Evolutionary conservation across 495 filamentous ascomycete species (phyloP).

Genomic region (Aspergillus mulundensis): DNA sequence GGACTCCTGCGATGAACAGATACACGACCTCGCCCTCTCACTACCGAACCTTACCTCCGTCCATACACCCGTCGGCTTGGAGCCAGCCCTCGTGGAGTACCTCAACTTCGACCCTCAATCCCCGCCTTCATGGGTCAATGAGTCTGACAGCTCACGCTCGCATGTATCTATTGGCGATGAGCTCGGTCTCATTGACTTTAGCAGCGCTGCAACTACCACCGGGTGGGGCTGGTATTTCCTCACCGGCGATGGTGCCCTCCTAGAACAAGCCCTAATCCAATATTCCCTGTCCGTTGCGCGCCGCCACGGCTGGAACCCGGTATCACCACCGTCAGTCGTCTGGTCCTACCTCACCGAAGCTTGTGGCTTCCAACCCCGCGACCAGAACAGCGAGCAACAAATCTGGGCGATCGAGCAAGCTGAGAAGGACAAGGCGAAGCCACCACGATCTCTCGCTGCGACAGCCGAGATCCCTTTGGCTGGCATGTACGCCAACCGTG

Average conservation of each 20-base stretch:
- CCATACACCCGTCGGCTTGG: conserved; percentile 67
- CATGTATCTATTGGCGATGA: conserved; percentile 82
- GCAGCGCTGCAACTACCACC: conserved; percentile 66
- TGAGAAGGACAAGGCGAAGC: conserved; percentile 56
- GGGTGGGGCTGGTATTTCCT: conserved; percentile 99
- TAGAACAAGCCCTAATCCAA: conserved; percentile 89
- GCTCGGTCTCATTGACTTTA: conserved; percentile 81
- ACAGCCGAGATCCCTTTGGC: conserved; percentile 95
- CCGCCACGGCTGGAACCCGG: conserved; percentile 66
- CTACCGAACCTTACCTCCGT: conserved; percentile 83
- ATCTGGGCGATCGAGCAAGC: conserved; percentile 73
- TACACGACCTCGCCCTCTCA: conserved; percentile 67
- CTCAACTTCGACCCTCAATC: conserved; percentile 71
- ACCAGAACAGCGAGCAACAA: conserved; percentile 86
- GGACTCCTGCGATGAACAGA: conserved; percentile 55
- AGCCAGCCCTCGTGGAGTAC: conserved; percentile 57
- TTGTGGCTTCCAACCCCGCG: conserved; percentile 90
- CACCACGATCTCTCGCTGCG: conserved; percentile 68
- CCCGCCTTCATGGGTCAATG: conserved; percentile 39
- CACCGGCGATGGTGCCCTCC: conserved; percentile 77
- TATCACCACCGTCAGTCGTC: conserved; percentile 82
- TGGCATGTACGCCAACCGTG: conserved; percentile 75
- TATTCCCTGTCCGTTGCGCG: conserved; percentile 72
- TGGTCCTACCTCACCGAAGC: conserved; percentile 87
- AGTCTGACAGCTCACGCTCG: conserved; percentile 50